Conservation (phyloP, 106 monocot species). For the Alisma plantagoaquatica region DNA sequence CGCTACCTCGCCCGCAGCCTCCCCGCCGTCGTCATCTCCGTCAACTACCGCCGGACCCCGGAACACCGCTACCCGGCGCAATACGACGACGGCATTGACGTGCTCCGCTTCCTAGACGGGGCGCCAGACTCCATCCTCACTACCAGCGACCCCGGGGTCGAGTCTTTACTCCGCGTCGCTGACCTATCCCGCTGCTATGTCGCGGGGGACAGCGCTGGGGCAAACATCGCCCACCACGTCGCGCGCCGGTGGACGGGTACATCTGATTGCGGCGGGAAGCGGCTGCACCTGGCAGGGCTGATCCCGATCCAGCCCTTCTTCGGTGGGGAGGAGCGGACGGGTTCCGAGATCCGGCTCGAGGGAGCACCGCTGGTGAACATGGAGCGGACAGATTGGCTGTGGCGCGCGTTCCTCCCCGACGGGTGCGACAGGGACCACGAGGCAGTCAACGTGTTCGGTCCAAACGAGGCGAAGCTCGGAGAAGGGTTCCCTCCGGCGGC, state of each 20-base stretch:
- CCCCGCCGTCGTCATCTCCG: no score
- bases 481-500: conserved; percentile 13
- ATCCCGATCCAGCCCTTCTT: conserved; percentile 22
- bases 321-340: conserved; percentile 8
- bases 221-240: conserved; percentile 25
- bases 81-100: no score
- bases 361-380: conserved; percentile 6
- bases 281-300: background rate
- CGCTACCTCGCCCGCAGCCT: no score
- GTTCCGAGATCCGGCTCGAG: conserved; percentile 13
- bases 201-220: conserved; percentile 25
- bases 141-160: no score
- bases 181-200: conserved; percentile 12
- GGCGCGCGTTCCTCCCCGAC: conserved; percentile 17
- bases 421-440: conserved; percentile 10
- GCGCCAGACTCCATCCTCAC: no score
- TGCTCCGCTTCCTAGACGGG: no score
- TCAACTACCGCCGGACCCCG: no score
- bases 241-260: conserved; percentile 6
- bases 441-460: conserved; percentile 14
- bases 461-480: background rate
- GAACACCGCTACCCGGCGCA: no score
- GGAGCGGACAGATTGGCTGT: conserved; percentile 20
- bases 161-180: background rate
- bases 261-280: background rate